Conservation (phyloP, 306 rosid species). For the Quercus wislizeni region DNA sequence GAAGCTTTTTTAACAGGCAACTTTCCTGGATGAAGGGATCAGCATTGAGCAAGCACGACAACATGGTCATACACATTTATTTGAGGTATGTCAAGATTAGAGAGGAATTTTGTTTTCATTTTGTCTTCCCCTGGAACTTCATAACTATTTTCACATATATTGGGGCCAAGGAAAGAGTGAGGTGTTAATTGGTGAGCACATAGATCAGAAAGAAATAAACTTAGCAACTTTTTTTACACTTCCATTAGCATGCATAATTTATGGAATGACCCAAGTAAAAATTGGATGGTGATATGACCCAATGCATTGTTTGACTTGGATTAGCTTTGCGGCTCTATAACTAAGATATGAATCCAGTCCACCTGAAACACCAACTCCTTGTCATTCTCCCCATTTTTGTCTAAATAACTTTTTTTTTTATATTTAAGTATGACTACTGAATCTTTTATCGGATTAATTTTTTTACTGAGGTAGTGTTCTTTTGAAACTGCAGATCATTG, state of each 20-base stretch:
- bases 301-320: conserved; percentile 6
- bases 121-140: background rate
- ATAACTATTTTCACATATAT: background rate
- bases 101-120: background rate
- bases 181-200: background rate
- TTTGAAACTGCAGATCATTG: conserved; percentile 55
- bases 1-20: conserved; percentile 55
- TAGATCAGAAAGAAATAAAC: background rate
- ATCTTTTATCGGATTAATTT: conserved; percentile 7
- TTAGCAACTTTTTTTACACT: background rate
- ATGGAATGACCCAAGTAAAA: background rate
- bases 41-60: conserved; percentile 79
- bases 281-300: background rate
- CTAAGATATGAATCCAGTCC: conserved; percentile 6
- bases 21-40: conserved; percentile 81
- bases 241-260: background rate
- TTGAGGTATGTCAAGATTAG: conserved; percentile 46
- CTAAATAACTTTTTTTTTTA: background rate
- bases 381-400: background rate
- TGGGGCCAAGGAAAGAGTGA: background rate
- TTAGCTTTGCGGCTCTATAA: background rate
- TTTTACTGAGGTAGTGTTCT: conserved; percentile 5
- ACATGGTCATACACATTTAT: conserved; percentile 86
- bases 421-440: conserved; percentile 4
- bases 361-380: conserved; percentile 3